These are phyloP conservation scores for Pseudocercospora ulei DNA, from an alignment of 2,329 filamentous ascomycete species.

Conservation along the genomic window DNA sequence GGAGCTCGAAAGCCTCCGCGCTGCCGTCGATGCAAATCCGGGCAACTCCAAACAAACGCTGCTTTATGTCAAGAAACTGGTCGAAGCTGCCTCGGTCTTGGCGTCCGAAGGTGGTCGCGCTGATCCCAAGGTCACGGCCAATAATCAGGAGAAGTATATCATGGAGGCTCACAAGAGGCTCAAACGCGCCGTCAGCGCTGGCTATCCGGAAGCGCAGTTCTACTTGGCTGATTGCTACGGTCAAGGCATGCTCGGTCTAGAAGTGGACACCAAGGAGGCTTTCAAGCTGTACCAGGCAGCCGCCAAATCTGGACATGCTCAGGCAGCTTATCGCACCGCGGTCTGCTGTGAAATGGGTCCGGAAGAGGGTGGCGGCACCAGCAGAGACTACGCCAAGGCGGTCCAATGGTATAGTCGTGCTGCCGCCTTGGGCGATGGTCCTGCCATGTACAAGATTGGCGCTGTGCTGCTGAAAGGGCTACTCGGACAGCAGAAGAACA, in stretches of 20 bases:
- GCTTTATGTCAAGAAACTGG: conserved; percentile 66
- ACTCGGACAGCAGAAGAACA: conserved; percentile 73
- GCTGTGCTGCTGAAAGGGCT: conserved; percentile 92
- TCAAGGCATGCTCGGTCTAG: conserved; percentile 65
- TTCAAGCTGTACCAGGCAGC: conserved; percentile 89
- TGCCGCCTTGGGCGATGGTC: conserved; percentile 76
- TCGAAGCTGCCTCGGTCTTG: conserved; percentile 73
- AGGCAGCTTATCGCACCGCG: conserved; percentile 84
- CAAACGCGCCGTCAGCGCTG: conserved; percentile 68
- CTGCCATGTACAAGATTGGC: conserved; percentile 97
- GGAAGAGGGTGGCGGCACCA: conserved; percentile 86
- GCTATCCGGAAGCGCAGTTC: conserved; percentile 83
- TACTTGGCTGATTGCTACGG: conserved; percentile 84
- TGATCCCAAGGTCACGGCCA: conserved; percentile 54
- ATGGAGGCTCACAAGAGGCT: conserved; percentile 80
- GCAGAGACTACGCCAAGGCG: conserved; percentile 81
- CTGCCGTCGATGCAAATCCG: conserved; percentile 59
- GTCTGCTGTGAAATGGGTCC: conserved; percentile 95
- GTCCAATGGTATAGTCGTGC: conserved; percentile 98
- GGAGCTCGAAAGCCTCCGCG: conserved; percentile 63
- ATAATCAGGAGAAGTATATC: conserved; percentile 70
- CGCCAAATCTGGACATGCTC: conserved; percentile 76
- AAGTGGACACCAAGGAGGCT: conserved; percentile 80
- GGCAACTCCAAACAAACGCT: conserved; percentile 63
- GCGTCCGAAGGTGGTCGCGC: conserved; percentile 64